phyloP scores from a whole-genome alignment of 2,329 filamentous ascomycete species.

The Aspergillus tubingensis region DNA sequence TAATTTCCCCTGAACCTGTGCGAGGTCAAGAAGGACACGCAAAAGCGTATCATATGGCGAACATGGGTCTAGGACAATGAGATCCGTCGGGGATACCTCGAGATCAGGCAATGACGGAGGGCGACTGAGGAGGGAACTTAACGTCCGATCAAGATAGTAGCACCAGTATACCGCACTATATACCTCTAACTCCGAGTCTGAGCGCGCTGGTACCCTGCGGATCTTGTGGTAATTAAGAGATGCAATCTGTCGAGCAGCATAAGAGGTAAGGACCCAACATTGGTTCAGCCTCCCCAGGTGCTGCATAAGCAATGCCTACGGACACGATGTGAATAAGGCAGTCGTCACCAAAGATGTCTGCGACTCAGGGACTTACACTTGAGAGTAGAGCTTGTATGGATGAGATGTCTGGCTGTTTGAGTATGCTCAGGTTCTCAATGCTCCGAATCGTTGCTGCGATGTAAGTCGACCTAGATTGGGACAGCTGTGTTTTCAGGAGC shows the following conservation, averaged over 20 bases:
- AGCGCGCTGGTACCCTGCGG: not conserved
- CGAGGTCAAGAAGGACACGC: constrained; percentile 14
- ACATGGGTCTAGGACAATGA: not conserved
- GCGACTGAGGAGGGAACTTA: constrained; percentile 28
- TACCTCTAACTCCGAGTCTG: constrained; percentile 21
- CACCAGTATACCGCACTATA: constrained; percentile 28
- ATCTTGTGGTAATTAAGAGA: constrained; percentile 26
- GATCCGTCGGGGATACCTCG: constrained; percentile 8
- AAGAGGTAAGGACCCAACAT: constrained; percentile 28
- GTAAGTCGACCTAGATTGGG: constrained; percentile 24
- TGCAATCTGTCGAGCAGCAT: constrained; percentile 29
- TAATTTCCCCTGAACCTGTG: constrained; percentile 16
- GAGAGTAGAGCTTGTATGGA: constrained; percentile 29
- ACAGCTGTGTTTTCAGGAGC: constrained; percentile 19
- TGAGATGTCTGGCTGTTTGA: constrained; percentile 20
- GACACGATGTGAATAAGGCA: not conserved
- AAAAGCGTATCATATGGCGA: constrained; percentile 15
- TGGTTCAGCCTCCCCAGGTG: constrained; percentile 27
- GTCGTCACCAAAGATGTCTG: not conserved
- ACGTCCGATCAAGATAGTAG: constrained; percentile 30
- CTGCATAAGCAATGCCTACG: constrained; percentile 29
- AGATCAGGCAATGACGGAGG: constrained; percentile 22
- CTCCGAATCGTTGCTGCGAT: constrained; percentile 18
- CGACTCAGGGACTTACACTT: constrained; percentile 18
- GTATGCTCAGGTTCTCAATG: constrained; percentile 22